phyloP scores from a whole-genome alignment of 345 rosid genomes.

The Rhizophora apiculata region DNA sequence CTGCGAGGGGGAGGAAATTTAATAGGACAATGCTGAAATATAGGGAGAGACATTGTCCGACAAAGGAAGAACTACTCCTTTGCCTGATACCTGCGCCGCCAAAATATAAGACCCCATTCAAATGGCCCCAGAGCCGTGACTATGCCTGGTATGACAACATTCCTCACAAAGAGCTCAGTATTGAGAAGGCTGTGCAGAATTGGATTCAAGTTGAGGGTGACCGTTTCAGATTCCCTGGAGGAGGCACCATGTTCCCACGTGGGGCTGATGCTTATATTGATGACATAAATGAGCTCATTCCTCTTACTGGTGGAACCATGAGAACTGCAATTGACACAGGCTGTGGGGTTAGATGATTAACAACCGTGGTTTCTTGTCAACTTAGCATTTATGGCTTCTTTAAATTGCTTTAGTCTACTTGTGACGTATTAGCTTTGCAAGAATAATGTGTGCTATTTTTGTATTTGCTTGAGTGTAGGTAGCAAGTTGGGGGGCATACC shows the following conservation, averaged over 20 bases:
- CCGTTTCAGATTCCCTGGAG: slow-evolving; percentile 92
- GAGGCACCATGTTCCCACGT: slow-evolving; percentile 92
- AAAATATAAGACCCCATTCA: slow-evolving; percentile 85
- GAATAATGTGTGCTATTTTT: background rate
- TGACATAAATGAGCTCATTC: slow-evolving; percentile 68
- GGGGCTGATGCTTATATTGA: slow-evolving; percentile 97
- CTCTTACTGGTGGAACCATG: slow-evolving; percentile 67
- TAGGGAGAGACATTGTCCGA: slow-evolving; percentile 90
- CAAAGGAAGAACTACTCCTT: slow-evolving; percentile 56
- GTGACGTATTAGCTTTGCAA: background rate
- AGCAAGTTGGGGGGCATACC: slow-evolving; percentile 96
- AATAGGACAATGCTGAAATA: slow-evolving; percentile 80
- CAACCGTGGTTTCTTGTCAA: background rate
- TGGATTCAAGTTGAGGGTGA: slow-evolving; percentile 96
- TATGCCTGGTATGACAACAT: slow-evolving; percentile 94
- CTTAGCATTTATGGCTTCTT: no score
- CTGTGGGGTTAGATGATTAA: slow-evolving; percentile 69
- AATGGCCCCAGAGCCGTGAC: slow-evolving; percentile 98
- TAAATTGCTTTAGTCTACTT: no score
- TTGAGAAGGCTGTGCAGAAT: slow-evolving; percentile 95
- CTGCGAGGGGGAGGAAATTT: slow-evolving; percentile 65
- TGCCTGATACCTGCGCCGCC: slow-evolving; percentile 96
- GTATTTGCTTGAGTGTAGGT: slow-evolving; percentile 41
- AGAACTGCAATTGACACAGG: slow-evolving; percentile 96
- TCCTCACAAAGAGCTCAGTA: slow-evolving; percentile 88